Evolutionary conservation across 2,329 filamentous ascomycete species (phyloP).

Genomic region (Leptoxyphium fumago): DNA sequence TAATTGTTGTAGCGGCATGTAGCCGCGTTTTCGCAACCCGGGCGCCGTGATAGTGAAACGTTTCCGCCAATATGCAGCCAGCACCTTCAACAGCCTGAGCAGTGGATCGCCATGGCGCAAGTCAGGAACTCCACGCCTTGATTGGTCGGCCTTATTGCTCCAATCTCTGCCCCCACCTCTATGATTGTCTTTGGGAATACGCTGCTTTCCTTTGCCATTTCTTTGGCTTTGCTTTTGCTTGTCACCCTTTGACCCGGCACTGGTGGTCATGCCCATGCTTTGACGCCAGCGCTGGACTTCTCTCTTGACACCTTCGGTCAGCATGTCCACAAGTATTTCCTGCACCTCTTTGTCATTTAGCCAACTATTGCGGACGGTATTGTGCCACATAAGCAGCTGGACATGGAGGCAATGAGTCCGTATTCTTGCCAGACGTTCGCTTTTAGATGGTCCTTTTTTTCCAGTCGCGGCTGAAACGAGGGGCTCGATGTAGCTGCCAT

Average conservation of each 20-base stretch:
- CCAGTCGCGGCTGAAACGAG: slow-evolving; percentile 25
- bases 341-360: slow-evolving; percentile 64
- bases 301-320: slow-evolving; percentile 52
- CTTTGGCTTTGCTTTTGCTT: slow-evolving; percentile 22
- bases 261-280: slow-evolving; percentile 43
- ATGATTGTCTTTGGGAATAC: slow-evolving; percentile 24
- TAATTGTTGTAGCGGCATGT: slow-evolving; percentile 61
- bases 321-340: slow-evolving; percentile 56
- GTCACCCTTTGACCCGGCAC: slow-evolving; percentile 24
- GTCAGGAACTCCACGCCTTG: slow-evolving; percentile 58
- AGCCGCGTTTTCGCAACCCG: slow-evolving; percentile 76
- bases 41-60: slow-evolving; percentile 64
- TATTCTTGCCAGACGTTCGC: slow-evolving; percentile 62
- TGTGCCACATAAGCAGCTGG: slow-evolving; percentile 76
- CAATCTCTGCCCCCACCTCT: slow-evolving; percentile 48
- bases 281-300: slow-evolving; percentile 61
- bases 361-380: slow-evolving; percentile 73
- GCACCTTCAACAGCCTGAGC: slow-evolving; percentile 55
- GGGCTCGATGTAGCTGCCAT: slow-evolving; percentile 25
- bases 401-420: slow-evolving; percentile 82
- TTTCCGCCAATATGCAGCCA: slow-evolving; percentile 82
- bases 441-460: slow-evolving; percentile 77
- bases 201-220: slow-evolving; percentile 23
- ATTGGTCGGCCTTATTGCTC: slow-evolving; percentile 50
- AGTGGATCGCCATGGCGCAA: slow-evolving; percentile 74